A percentile compares a stretch with the other conserved stretches of the same genome.
These are phyloP conservation scores for Leccinum subgranulosum DNA, from an alignment of 768 basidiomycete species.

Conservation along the genomic window DNA sequence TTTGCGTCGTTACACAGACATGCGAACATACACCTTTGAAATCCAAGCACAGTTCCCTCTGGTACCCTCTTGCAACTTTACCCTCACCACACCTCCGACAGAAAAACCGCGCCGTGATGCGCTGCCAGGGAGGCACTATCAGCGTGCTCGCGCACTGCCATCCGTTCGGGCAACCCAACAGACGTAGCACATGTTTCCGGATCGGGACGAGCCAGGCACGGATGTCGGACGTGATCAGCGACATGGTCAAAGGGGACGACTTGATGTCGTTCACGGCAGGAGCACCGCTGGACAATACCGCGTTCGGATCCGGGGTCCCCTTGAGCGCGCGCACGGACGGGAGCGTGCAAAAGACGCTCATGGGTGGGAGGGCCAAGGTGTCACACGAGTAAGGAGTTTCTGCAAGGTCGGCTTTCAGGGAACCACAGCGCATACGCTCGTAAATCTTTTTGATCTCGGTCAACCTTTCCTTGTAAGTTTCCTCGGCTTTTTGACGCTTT, in stretches of 20 bases:
- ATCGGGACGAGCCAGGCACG: slow-evolving; percentile 47
- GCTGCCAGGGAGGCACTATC: slow-evolving; percentile 52
- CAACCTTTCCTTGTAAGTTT: slow-evolving; percentile 24
- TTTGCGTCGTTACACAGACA: slow-evolving; percentile 36
- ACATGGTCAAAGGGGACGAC: slow-evolving; percentile 29
- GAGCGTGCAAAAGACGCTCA: slow-evolving; percentile 47
- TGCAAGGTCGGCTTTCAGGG: not conserved
- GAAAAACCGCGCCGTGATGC: slow-evolving; percentile 55
- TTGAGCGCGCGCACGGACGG: slow-evolving; percentile 41
- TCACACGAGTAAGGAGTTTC: not conserved
- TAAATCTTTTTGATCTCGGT: slow-evolving; percentile 42
- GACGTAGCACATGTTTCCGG: slow-evolving; percentile 39
- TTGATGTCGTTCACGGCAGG: slow-evolving; percentile 15
- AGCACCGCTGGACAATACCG: not conserved
- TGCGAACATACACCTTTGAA: slow-evolving; percentile 60
- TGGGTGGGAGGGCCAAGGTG: slow-evolving; percentile 37
- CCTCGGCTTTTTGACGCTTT: slow-evolving; percentile 28
- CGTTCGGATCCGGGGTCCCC: slow-evolving; percentile 21
- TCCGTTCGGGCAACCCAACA: slow-evolving; percentile 45
- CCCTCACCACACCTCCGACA: slow-evolving; percentile 49
- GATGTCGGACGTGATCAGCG: slow-evolving; percentile 44
- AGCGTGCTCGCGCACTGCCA: slow-evolving; percentile 51
- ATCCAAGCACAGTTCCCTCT: slow-evolving; percentile 46
- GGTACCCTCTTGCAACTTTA: slow-evolving; percentile 32
- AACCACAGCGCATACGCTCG: slow-evolving; percentile 40